Evolutionary conservation across 176 grass and related monocot genomes (phyloP), one percentile per base, ranked within the genome.

Genomic region (Phyllostachys edulis): DNA sequence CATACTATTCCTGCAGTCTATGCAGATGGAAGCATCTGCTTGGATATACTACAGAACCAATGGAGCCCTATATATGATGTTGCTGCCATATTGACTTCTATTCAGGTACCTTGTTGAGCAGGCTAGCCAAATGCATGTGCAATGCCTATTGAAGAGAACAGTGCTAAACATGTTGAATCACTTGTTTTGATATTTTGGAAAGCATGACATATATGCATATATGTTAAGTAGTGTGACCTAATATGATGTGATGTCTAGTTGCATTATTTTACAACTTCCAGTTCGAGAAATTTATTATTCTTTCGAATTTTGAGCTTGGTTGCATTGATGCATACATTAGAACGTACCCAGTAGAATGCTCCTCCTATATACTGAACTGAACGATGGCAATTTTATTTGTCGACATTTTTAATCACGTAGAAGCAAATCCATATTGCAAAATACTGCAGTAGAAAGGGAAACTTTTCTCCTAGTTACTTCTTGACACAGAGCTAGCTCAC

Each of bases 41-140:
- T 99, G 80, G 96, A 99, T 90, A 99, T 99, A 73, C 89, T 99
- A 87, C 96, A 99, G 85, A 99, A 99, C 29, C 96, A 99, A 76
- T 99, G 96, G 96, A 96, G 93, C 34, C 96, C 96, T 54, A 99
- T 99, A 80, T 99, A 99, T 85, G 96, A 99, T 71, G 96, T 99
- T 88, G 96, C 93, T 68, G 96, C 96, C 47, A 99, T 99, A 87
- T 91, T 99, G 82, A 99, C 96, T 84, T 99, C 96, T 76, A 86
- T 99, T 85, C 96, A 99, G 96, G 96, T 95, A 82, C 71, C 37
- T 39, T 63, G 11, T 54, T 74, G 21, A 54, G 36, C 16, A 6
- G 26, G 52, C 23, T 61, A 45, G 46, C 15, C 34, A 84, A 47
- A 45, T 76, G 29, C 39, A 64, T 66, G 32, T 26, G 8, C 17